phyloP scores from a whole-genome alignment of 192 early-diverging fungal species.

The Spizellomyces sp. region DNA sequence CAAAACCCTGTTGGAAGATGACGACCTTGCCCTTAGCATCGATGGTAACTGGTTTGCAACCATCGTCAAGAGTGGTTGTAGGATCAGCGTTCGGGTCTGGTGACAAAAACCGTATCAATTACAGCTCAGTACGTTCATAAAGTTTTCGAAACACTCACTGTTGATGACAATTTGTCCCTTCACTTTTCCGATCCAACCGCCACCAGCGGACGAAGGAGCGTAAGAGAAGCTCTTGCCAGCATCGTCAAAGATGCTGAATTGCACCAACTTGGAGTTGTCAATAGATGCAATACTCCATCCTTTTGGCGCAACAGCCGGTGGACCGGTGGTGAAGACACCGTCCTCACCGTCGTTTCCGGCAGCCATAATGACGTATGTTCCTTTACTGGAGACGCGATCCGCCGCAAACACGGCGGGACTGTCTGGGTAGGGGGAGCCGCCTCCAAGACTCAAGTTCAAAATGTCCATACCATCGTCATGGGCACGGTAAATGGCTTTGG shows the following conservation, averaged over 20 bases:
- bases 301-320: constrained; percentile 30
- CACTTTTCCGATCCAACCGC: background rate
- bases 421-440: constrained; percentile 61
- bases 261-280: constrained; percentile 17
- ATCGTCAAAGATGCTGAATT: background rate
- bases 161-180: constrained; percentile 7
- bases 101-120: too few relatives aligned
- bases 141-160: background rate
- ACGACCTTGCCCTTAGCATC: constrained; percentile 37
- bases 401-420: constrained; percentile 62
- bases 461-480: constrained; percentile 72
- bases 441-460: constrained; percentile 85
- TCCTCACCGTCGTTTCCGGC: constrained; percentile 75
- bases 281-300: constrained; percentile 28
- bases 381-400: constrained; percentile 45
- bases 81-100: constrained; percentile 7
- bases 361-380: constrained; percentile 56
- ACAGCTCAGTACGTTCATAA: too few relatives aligned
- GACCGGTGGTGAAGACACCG: constrained; percentile 55
- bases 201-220: constrained; percentile 12
- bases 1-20: constrained; percentile 29
- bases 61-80: constrained; percentile 23
- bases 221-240: constrained; percentile 6
- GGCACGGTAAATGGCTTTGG: constrained; percentile 75
- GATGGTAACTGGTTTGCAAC: constrained; percentile 15